A percentile compares a stretch with the other conserved stretches of the same genome.
phyloP scores from a whole-genome alignment of 2,329 filamentous ascomycete species.

The Fusarium compactum region DNA sequence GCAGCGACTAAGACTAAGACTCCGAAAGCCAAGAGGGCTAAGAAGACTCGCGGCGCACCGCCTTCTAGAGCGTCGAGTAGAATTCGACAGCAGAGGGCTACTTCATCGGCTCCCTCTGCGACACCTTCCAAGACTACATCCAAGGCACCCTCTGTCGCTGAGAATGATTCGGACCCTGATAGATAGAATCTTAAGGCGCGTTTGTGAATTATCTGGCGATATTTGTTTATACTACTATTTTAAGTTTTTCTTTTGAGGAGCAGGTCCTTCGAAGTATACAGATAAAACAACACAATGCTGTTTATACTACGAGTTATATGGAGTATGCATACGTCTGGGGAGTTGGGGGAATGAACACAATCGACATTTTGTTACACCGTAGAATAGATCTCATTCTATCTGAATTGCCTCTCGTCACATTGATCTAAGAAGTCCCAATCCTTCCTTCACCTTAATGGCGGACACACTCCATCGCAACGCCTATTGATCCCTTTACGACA shows the following conservation, averaged over 20 bases:
- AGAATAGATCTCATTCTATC: background rate
- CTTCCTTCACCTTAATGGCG: background rate
- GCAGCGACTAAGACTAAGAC: slow-evolving; percentile 10
- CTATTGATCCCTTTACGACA: slow-evolving; percentile 29
- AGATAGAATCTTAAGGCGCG: background rate
- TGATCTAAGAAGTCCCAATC: background rate
- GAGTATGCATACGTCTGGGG: background rate
- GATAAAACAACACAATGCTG: no score
- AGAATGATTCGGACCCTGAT: background rate
- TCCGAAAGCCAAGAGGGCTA: slow-evolving; percentile 5
- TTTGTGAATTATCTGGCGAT: background rate
- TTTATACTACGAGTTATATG: no score
- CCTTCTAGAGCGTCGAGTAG: slow-evolving; percentile 29
- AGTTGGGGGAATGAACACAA: background rate
- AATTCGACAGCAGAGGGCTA: slow-evolving; percentile 3
- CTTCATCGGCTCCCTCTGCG: background rate
- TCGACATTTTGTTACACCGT: background rate
- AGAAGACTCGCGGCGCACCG: slow-evolving; percentile 2
- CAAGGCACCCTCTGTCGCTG: background rate
- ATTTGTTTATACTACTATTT: no score
- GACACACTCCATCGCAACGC: slow-evolving; percentile 29
- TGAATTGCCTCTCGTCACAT: slow-evolving; percentile 1
- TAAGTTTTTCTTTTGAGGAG: no score
- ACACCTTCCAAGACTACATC: background rate
- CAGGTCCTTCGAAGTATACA: no score